A percentile compares a stretch with the other conserved stretches of the same genome.
These are phyloP conservation scores for Athelia psychrophila DNA, from an alignment of 1,284 basidiomycete species.

Conservation along the genomic window DNA sequence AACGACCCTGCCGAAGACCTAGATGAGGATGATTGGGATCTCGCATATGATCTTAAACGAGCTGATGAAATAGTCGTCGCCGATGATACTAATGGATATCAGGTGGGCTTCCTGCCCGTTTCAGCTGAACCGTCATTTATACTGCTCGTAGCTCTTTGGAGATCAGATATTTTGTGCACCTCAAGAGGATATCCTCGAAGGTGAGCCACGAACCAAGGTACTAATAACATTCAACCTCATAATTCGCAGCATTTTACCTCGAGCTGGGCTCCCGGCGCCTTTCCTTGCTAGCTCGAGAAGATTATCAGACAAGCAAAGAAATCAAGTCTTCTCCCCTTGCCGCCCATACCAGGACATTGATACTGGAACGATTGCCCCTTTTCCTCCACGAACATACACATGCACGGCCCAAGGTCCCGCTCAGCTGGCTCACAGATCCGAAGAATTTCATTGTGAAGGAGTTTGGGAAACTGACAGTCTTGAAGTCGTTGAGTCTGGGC, in stretches of 20 bases:
- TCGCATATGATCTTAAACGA: constrained; percentile 59
- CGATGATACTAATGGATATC: constrained; percentile 78
- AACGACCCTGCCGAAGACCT: constrained; percentile 37
- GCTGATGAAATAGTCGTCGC: constrained; percentile 70
- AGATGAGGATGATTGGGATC: constrained; percentile 70
- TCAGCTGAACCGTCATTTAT: too few species aligned
- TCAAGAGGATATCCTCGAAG: constrained; percentile 86
- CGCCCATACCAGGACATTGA: constrained; percentile 52
- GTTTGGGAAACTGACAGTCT: constrained; percentile 60
- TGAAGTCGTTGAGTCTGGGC: constrained; percentile 56
- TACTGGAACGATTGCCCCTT: constrained; percentile 87
- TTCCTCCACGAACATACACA: constrained; percentile 91
- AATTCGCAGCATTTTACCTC: constrained; percentile 56
- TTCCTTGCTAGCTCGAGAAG: constrained; percentile 72
- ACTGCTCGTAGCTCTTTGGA: constrained; percentile 45
- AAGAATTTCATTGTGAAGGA: constrained; percentile 73
- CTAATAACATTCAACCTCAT: background rate
- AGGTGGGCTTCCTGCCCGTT: constrained; percentile 30
- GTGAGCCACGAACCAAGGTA: constrained; percentile 18
- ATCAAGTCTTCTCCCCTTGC: constrained; percentile 46
- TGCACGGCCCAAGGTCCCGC: constrained; percentile 63
- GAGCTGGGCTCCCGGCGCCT: constrained; percentile 69
- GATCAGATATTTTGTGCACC: constrained; percentile 80
- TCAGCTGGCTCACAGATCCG: constrained; percentile 71
- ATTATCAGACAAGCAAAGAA: constrained; percentile 63